Base-by-base conservation (phyloP, 345 rosid species). In the Raphanus raphanistrum region DNA sequence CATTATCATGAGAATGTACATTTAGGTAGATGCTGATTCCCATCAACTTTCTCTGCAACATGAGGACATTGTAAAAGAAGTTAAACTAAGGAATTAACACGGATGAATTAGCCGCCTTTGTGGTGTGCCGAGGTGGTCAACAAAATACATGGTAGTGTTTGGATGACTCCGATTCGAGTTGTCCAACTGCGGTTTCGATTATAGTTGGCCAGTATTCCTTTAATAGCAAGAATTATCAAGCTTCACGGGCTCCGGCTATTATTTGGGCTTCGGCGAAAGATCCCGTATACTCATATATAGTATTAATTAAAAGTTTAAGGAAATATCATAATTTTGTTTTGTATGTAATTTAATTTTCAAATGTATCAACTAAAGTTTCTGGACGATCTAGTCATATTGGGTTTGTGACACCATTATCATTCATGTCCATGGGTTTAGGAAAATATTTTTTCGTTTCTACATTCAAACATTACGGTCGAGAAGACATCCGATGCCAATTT, bases 1-100 rank as follows among this genome's bases (percentile, higher is more conserved):
- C 78, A 52, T 73, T 63, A 67, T 45, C 2, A 9, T 35, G 73
- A 78, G 77, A 72, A 66, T 73, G 77, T 67, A 33, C 8, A 33
- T 27, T 10, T 45, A 66, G 68, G 73, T 79, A 67, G 74, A 74
- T 79, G 75, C 82, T 74, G 65, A 79, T 79, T 79, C 82, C 82
- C 52, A 27, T 79, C 52, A 68, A 63, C 82, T 79, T 79, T 74
- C 38, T 68, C 28, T 16, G 78, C 71, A 73, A 60, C 50, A 72
- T 72, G 81, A 73, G 55, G 64, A 67, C 54, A 73, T 61, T 61
- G 78, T 73, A 67, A 33, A 65, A 12, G 0, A 66, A 59, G 36
- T 31, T 21, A 36, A 60, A 36, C 12, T 55, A 63, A 57, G 26
- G 62, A 62, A 35, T 62, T 35, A 61, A 33, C 54, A 9, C 5